phyloP scores from a whole-genome alignment of 2,329 filamentous ascomycete genomes.

The Hymenoscyphus fructigenus region DNA sequence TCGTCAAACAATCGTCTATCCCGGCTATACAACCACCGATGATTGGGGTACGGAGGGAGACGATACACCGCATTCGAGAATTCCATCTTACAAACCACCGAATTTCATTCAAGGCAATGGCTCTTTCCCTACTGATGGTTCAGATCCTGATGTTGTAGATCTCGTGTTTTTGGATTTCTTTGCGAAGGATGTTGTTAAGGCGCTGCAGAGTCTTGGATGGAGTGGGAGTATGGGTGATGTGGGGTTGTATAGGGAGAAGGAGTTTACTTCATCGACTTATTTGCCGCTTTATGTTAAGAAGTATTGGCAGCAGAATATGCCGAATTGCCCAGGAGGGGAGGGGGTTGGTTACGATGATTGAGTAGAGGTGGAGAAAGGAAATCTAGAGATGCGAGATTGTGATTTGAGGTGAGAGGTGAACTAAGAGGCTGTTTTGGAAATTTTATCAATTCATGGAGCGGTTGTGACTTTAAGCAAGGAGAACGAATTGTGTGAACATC shows the following conservation, averaged over 20 bases:
- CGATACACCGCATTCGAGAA: slow-evolving; percentile 75
- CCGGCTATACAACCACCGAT: slow-evolving; percentile 85
- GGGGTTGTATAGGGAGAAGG: slow-evolving; percentile 32
- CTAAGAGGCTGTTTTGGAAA: no score
- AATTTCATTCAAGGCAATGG: slow-evolving; percentile 76
- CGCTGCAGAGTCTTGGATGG: background rate
- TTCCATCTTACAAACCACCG: slow-evolving; percentile 73
- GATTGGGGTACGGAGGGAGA: slow-evolving; percentile 81
- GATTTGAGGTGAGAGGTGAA: no score
- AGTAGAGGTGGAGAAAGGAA: no score
- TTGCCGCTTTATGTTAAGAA: slow-evolving; percentile 36
- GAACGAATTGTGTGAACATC: no score
- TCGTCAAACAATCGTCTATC: slow-evolving; percentile 39
- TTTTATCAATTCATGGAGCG: no score
- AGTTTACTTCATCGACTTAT: slow-evolving; percentile 34
- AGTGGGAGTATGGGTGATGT: slow-evolving; percentile 23
- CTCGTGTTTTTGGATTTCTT: slow-evolving; percentile 1
- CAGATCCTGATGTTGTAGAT: slow-evolving; percentile 43
- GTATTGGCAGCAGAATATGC: slow-evolving; percentile 29
- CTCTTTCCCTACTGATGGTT: slow-evolving; percentile 53
- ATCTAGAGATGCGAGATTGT: no score
- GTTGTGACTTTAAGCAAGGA: no score
- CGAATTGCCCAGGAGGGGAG: slow-evolving; percentile 28
- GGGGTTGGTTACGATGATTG: slow-evolving; percentile 21
- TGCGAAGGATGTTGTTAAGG: background rate